Evolutionary conservation across 75 land plant species (phyloP).

Genomic region (Picea glauca): DNA sequence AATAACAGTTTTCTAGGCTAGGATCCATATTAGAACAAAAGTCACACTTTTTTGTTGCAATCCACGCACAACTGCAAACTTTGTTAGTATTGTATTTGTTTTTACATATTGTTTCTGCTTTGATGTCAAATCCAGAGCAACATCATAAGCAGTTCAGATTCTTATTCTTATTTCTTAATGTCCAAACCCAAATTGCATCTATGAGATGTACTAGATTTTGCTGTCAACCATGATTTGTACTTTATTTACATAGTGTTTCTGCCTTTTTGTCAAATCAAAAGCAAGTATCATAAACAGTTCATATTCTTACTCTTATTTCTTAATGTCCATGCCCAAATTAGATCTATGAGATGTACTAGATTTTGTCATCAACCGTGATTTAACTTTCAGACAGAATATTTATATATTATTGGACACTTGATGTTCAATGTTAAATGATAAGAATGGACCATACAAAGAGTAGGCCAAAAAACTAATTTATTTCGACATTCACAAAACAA

Average conservation of each 20-base stretch:
- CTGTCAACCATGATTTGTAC: not conserved
- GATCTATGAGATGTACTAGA: not conserved
- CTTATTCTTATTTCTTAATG: not conserved
- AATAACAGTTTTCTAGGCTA: not conserved
- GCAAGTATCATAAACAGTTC: not conserved
- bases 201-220: not conserved
- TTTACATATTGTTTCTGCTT: not conserved
- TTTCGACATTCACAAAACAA: too few species aligned
- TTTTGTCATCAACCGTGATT: not conserved
- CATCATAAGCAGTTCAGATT: not conserved
- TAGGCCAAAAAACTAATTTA: too few species aligned
- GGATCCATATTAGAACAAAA: not conserved
- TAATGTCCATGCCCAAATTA: not conserved
- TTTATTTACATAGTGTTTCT: not conserved
- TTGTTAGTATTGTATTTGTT: not conserved
- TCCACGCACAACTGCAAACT: not conserved
- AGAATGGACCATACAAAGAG: too few species aligned
- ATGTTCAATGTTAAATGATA: too few species aligned
- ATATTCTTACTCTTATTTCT: not conserved
- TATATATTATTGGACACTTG: too few species aligned
- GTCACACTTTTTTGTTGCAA: not conserved
- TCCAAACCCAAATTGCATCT: not conserved
- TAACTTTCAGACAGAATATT: not conserved
- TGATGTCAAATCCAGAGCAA: not conserved
- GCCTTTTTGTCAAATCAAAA: not conserved